These are phyloP conservation scores for Candida pseudoglaebosa DNA, from an alignment of 805 yeast species.

Conservation along the genomic window DNA sequence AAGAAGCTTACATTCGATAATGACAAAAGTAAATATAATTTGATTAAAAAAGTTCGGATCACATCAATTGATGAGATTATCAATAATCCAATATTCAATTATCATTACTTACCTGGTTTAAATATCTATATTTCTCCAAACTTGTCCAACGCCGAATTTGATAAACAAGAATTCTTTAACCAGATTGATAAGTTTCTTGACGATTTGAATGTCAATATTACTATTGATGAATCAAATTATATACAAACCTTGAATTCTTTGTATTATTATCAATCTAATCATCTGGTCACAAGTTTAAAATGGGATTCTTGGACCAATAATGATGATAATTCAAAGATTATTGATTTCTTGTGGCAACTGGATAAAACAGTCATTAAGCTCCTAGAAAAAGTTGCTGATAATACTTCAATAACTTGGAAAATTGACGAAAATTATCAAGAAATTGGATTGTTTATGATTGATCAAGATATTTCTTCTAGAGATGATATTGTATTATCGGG, in stretches of 20 bases:
- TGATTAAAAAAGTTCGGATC: constrained; percentile 19
- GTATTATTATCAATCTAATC: constrained; percentile 17
- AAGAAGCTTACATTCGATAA: constrained; percentile 15
- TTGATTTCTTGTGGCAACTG: constrained; percentile 11
- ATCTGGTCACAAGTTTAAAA: constrained; percentile 4
- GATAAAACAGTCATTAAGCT: constrained; percentile 10
- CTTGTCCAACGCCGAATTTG: constrained; percentile 5
- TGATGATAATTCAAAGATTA: background rate
- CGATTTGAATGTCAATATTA: constrained; percentile 16
- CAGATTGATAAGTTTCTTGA: constrained; percentile 13
- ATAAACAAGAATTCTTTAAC: constrained; percentile 16
- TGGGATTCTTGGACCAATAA: background rate
- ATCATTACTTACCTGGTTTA: constrained; percentile 22
- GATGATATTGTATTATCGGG: constrained; percentile 38
- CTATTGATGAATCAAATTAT: constrained; percentile 18
- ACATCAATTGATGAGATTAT: constrained; percentile 11
- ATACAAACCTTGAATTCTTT: constrained; percentile 26
- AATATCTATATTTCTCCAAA: constrained; percentile 29
- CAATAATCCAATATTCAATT: constrained; percentile 21
- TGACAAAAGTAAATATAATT: constrained; percentile 7
- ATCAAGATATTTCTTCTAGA: constrained; percentile 19
- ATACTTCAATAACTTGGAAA: background rate
- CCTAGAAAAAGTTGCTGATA: background rate
- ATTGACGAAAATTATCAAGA: constrained; percentile 20
- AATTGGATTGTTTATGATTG: constrained; percentile 33